These are phyloP conservation scores for Grifola frondosa DNA, from an alignment of 1,284 basidiomycete genomes.

Conservation along the genomic window DNA sequence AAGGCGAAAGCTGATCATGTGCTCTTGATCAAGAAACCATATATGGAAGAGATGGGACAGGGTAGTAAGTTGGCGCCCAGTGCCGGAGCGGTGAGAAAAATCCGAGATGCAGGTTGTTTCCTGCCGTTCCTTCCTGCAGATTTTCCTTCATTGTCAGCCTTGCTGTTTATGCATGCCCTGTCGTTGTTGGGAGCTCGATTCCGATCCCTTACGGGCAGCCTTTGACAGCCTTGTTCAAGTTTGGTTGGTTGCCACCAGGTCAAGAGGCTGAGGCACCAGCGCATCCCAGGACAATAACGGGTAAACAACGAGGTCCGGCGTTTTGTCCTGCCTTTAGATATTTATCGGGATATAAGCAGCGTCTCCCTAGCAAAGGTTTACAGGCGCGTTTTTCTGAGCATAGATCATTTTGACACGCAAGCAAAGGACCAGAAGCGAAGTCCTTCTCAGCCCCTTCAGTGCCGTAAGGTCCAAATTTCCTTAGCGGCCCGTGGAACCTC, in stretches of 20 bases:
- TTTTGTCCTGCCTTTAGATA: constrained; percentile 14
- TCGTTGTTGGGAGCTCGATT: constrained; percentile 11
- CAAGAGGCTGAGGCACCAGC: constrained; percentile 11
- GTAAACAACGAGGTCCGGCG: constrained; percentile 23
- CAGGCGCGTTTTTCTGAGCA: constrained; percentile 4
- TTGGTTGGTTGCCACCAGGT: not conserved
- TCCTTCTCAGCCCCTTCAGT: constrained; percentile 20
- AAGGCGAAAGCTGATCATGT: constrained; percentile 15
- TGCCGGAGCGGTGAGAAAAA: constrained; percentile 4
- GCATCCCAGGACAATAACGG: constrained; percentile 22
- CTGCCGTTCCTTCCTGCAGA: not conserved
- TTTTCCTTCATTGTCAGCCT: constrained; percentile 20
- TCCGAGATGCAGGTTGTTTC: not conserved
- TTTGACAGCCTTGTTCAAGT: constrained; percentile 1
- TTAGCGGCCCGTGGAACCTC: constrained; percentile 31
- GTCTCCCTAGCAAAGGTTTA: constrained; percentile 1
- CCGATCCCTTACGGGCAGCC: too few species aligned
- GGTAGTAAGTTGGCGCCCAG: constrained; percentile 3
- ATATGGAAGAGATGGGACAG: constrained; percentile 15
- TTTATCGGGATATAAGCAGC: constrained; percentile 12
- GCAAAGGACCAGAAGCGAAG: constrained; percentile 6
- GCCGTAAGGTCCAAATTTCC: constrained; percentile 26
- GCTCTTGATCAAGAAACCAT: constrained; percentile 25
- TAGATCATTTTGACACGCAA: constrained; percentile 1
- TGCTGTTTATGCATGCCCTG: constrained; percentile 28